Percentiles rank a stretch among this genome's conserved stretches.
These are phyloP conservation scores for Massarina eburnea DNA, from an alignment of 2,329 filamentous ascomycete species.

Conservation along the genomic window DNA sequence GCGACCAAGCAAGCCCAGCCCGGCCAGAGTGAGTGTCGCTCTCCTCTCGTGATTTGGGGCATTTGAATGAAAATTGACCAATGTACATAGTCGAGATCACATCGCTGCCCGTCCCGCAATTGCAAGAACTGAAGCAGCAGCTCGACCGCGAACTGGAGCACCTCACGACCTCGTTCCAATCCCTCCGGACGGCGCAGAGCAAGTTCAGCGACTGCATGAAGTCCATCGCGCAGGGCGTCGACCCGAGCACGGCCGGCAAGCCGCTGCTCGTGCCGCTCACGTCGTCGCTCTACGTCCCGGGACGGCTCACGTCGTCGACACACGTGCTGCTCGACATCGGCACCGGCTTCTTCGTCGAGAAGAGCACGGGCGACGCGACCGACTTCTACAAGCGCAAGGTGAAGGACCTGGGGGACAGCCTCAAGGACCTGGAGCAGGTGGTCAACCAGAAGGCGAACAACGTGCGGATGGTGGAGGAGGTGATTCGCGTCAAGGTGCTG, in stretches of 20 bases:
- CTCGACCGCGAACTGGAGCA: constrained; percentile 96
- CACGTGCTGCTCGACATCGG: constrained; percentile 77
- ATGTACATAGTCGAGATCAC: constrained; percentile 62
- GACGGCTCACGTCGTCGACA: constrained; percentile 61
- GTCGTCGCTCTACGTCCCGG: constrained; percentile 90
- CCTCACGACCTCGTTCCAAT: constrained; percentile 84
- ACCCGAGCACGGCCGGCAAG: constrained; percentile 48
- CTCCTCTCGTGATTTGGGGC: not conserved
- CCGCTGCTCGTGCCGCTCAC: constrained; percentile 89
- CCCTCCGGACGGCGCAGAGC: constrained; percentile 83
- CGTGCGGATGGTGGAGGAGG: constrained; percentile 84
- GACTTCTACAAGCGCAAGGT: constrained; percentile 71
- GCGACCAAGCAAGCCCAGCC: constrained; percentile 17
- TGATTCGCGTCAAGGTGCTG: constrained; percentile 41
- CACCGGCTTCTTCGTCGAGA: constrained; percentile 93
- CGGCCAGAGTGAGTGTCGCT: constrained; percentile 28
- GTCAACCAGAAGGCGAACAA: constrained; percentile 79
- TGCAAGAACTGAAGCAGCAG: constrained; percentile 90
- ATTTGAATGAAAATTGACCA: constrained; percentile 9
- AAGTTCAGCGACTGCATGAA: constrained; percentile 90
- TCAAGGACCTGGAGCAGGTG: constrained; percentile 69
- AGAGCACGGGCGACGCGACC: constrained; percentile 64
- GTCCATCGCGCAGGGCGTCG: constrained; percentile 67
- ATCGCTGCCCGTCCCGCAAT: constrained; percentile 78
- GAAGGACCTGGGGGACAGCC: constrained; percentile 64